Evolutionary conservation across 2,329 filamentous ascomycete genomes (phyloP).

Genomic region (Amesomyces nigricolor): DNA sequence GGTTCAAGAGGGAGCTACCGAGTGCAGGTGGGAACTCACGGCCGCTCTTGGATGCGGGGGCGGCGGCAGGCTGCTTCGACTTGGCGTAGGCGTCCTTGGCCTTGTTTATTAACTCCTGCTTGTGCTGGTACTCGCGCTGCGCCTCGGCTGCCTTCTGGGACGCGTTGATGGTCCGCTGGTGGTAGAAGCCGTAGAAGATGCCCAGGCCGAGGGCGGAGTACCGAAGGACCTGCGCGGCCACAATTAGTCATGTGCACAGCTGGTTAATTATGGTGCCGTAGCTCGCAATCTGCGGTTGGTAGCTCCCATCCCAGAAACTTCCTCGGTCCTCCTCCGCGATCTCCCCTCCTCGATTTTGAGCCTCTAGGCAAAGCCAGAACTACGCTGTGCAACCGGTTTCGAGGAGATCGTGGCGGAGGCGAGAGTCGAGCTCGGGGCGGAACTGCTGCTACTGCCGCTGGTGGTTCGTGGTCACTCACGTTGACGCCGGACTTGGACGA

Average conservation of each 20-base stretch:
- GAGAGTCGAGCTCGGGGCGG: neutral
- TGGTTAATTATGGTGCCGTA: neutral
- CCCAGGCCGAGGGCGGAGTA: conserved; percentile 91
- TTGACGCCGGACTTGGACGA: conserved; percentile 31
- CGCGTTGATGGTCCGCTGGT: conserved; percentile 76
- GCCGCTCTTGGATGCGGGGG: conserved; percentile 30
- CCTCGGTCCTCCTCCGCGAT: no score
- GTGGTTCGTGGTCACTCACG: conserved; percentile 26
- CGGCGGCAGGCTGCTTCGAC: conserved; percentile 53
- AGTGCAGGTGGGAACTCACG: conserved; percentile 24
- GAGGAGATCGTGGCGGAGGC: neutral
- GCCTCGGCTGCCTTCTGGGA: conserved; percentile 64
- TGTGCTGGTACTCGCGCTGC: conserved; percentile 81
- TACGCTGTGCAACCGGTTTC: no score
- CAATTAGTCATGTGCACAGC: conserved; percentile 1
- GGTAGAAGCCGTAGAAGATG: conserved; percentile 91
- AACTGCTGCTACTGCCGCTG: neutral
- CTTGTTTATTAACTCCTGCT: conserved; percentile 85
- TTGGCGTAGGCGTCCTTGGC: conserved; percentile 87
- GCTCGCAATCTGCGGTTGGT: neutral
- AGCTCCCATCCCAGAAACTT: no score
- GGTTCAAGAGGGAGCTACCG: neutral
- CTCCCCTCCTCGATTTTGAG: neutral
- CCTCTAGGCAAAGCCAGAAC: neutral
- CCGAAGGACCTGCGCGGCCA: conserved; percentile 71